Evolutionary conservation across 768 basidiomycete genomes (phyloP).

Genomic region (Boletus sp.): DNA sequence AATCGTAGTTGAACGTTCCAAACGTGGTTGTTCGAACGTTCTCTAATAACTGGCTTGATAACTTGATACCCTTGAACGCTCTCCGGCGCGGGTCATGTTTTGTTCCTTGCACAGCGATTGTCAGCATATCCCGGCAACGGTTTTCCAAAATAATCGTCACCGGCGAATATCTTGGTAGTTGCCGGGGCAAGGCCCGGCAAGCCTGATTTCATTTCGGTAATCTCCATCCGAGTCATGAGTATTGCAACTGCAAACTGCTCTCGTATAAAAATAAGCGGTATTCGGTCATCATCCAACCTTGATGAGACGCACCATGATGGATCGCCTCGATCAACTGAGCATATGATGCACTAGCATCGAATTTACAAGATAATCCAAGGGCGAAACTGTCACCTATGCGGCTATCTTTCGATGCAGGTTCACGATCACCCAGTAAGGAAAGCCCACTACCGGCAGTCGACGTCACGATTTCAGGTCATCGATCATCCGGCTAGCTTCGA

Average conservation of each 20-base stretch:
- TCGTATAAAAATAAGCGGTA: constrained; percentile 4
- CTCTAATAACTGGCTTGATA: no score
- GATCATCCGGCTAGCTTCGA: background rate
- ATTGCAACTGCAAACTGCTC: constrained; percentile 4
- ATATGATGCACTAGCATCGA: no score
- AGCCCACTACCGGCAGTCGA: background rate
- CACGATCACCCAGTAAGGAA: constrained; percentile 4
- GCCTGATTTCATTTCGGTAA: constrained; percentile 29
- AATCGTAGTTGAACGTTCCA: background rate
- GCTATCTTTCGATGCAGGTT: background rate
- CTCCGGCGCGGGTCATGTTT: background rate
- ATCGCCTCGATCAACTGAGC: background rate
- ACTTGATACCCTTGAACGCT: background rate
- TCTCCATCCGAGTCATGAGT: constrained; percentile 11
- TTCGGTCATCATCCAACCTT: background rate
- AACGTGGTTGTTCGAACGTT: background rate
- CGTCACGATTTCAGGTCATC: background rate
- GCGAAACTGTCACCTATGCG: background rate
- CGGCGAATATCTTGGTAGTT: constrained; percentile 10
- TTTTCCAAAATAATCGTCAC: background rate
- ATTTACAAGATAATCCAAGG: background rate
- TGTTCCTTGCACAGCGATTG: constrained; percentile 12
- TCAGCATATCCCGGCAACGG: constrained; percentile 4
- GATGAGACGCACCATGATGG: constrained; percentile 2
- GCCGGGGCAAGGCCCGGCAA: constrained; percentile 7